A percentile compares a stretch with the other conserved stretches of the same genome.
These are phyloP conservation scores for Spencermartinsiella ligniputridi DNA, from an alignment of 1,139 yeast species.

Conservation along the genomic window DNA sequence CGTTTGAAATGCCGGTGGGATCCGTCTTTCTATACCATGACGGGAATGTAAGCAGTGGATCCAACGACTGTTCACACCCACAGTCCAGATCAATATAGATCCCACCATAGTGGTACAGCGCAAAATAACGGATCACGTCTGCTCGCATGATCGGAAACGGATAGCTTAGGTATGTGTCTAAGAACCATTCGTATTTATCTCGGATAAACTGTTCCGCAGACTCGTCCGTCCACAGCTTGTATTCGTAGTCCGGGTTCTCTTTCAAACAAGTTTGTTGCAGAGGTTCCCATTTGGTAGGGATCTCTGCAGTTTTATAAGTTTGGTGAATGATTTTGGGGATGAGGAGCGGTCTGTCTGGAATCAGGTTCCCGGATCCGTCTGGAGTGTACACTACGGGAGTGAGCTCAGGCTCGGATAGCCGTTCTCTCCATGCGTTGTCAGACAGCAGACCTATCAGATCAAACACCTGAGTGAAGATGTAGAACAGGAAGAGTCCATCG, in stretches of 20 bases:
- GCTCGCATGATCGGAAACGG: conserved; percentile 83
- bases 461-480: conserved; percentile 58
- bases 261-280: conserved; percentile 75
- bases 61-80: conserved; percentile 73
- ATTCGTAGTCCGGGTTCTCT: conserved; percentile 80
- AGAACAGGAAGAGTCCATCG: conserved; percentile 42
- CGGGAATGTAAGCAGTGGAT: conserved; percentile 74
- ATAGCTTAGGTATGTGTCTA: conserved; percentile 71
- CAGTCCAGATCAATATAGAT: conserved; percentile 87
- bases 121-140: conserved; percentile 85
- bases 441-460: conserved; percentile 72
- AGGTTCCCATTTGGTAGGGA: conserved; percentile 75
- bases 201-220: conserved; percentile 74
- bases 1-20: conserved; percentile 94
- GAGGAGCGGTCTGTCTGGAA: conserved; percentile 27
- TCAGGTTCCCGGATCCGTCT: conserved; percentile 9
- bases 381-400: conserved; percentile 25
- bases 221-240: conserved; percentile 83
- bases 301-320: conserved; percentile 75
- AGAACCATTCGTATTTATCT: conserved; percentile 81
- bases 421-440: conserved; percentile 66
- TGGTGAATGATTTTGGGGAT: conserved; percentile 93
- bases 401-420: conserved; percentile 55
- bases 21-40: conserved; percentile 83
- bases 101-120: conserved; percentile 81